A percentile compares a stretch with the other conserved stretches of the same genome.
Evolutionary conservation across 352 stramenopile genomes (phyloP).

Genomic region (Phytophthora sojae): DNA sequence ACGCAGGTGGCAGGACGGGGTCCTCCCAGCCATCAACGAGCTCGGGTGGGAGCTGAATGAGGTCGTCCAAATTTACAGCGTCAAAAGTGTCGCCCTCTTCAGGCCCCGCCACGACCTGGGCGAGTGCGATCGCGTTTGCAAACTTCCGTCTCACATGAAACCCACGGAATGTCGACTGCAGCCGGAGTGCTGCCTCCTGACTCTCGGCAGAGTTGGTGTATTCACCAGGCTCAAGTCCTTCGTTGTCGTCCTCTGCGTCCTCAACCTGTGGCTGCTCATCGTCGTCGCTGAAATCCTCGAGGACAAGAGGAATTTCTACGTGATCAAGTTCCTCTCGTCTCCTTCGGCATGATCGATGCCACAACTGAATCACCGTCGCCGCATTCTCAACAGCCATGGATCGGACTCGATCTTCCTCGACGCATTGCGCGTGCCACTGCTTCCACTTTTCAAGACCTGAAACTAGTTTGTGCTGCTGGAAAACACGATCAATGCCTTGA

Average conservation of each 20-base stretch:
- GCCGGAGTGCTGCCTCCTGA: constrained; percentile 47
- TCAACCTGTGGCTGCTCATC: constrained; percentile 16
- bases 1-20: constrained; percentile 39
- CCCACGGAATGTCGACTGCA: constrained; percentile 78
- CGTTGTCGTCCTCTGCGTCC: constrained; percentile 7
- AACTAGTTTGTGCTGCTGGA: constrained; percentile 8
- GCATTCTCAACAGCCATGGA: constrained; percentile 9
- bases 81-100: constrained; percentile 46
- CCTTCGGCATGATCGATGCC: constrained; percentile 24
- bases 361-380: constrained; percentile 33
- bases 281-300: constrained; percentile 34
- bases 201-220: constrained; percentile 3
- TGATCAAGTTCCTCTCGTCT: constrained; percentile 1
- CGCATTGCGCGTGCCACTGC: constrained; percentile 1
- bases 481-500: constrained; percentile 12
- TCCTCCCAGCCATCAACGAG: constrained; percentile 69
- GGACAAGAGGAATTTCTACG: constrained; percentile 11
- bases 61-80: constrained; percentile 65
- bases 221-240: background rate
- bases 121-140: constrained; percentile 62
- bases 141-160: constrained; percentile 77
- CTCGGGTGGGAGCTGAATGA: constrained; percentile 64
- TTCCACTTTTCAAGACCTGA: constrained; percentile 18
- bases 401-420: constrained; percentile 14
- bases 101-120: constrained; percentile 32